These are phyloP conservation scores for Serendipita sp. DNA, from an alignment of 768 basidiomycete genomes.

Conservation along the genomic window DNA sequence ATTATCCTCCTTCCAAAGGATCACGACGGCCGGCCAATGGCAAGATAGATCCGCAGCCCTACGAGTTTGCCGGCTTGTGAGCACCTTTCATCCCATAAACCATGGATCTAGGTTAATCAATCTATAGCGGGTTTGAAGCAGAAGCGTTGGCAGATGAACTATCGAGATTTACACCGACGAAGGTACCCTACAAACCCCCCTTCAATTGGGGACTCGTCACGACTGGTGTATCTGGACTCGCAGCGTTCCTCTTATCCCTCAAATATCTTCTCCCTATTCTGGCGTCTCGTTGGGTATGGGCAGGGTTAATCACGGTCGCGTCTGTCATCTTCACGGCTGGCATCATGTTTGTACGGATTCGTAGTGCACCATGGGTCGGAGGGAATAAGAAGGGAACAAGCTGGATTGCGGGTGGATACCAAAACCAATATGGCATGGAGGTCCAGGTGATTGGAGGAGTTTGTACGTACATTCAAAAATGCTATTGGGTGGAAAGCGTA, in stretches of 20 bases:
- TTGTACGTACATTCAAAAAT: slow-evolving; percentile 38
- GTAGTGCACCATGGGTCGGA: slow-evolving; percentile 51
- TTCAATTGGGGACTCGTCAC: slow-evolving; percentile 49
- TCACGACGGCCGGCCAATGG: slow-evolving; percentile 43
- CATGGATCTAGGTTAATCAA: not conserved
- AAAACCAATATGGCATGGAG: slow-evolving; percentile 85
- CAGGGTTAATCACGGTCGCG: slow-evolving; percentile 36
- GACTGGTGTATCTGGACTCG: slow-evolving; percentile 27
- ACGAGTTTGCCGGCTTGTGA: slow-evolving; percentile 57
- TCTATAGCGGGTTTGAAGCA: slow-evolving; percentile 67
- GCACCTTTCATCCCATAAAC: slow-evolving; percentile 12
- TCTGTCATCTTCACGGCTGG: slow-evolving; percentile 80
- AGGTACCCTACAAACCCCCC: slow-evolving; percentile 69
- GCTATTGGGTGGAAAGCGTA: not conserved
- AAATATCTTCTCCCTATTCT: slow-evolving; percentile 50
- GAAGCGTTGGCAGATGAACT: slow-evolving; percentile 60
- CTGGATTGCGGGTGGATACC: slow-evolving; percentile 81
- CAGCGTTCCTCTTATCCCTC: slow-evolving; percentile 34
- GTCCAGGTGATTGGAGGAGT: slow-evolving; percentile 70
- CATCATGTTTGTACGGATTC: slow-evolving; percentile 93
- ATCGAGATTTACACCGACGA: slow-evolving; percentile 54
- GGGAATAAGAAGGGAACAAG: slow-evolving; percentile 31
- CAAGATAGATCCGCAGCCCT: slow-evolving; percentile 41
- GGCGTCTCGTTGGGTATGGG: slow-evolving; percentile 65
- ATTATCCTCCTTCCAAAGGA: slow-evolving; percentile 58